These are phyloP conservation scores for Phialophora verrucosa DNA, from an alignment of 2,329 filamentous ascomycete genomes.

Conservation along the genomic window DNA sequence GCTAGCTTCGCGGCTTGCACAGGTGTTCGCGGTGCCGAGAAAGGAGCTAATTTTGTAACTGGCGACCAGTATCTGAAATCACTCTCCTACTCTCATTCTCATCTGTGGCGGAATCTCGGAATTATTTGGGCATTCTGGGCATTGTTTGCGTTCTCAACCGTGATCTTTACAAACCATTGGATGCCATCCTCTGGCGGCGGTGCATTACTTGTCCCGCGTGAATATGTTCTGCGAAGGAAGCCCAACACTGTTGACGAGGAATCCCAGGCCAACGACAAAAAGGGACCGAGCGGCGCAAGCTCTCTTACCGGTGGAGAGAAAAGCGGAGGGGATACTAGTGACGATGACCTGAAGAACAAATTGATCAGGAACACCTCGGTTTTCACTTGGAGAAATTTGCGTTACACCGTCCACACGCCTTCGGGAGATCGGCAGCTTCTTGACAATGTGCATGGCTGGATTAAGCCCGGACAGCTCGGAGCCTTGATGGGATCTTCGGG, in stretches of 20 bases:
- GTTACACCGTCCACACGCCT: conserved; percentile 69
- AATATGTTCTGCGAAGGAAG: background rate
- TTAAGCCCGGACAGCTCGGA: conserved; percentile 76
- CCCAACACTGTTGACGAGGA: background rate
- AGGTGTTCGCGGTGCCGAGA: conserved; percentile 57
- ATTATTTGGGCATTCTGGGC: conserved; percentile 54
- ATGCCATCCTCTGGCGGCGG: background rate
- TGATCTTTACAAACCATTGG: background rate
- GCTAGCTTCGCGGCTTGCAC: background rate
- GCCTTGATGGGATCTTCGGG: conserved; percentile 79
- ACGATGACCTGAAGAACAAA: background rate
- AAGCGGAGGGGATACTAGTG: background rate
- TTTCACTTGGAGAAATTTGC: conserved; percentile 76
- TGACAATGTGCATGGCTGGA: conserved; percentile 74
- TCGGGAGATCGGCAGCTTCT: conserved; percentile 62
- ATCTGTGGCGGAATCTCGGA: conserved; percentile 75
- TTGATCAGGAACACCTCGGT: conserved; percentile 62
- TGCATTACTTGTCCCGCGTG: background rate
- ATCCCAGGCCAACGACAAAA: background rate
- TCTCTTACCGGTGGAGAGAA: background rate
- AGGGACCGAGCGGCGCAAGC: background rate
- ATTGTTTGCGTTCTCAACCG: background rate
- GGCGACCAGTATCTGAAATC: conserved; percentile 64
- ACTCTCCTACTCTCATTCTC: conserved; percentile 61
- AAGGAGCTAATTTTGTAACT: conserved; percentile 59